These are phyloP conservation scores for Clarireedia monteithiana DNA, from an alignment of 2,329 filamentous ascomycete genomes.

Conservation along the genomic window DNA sequence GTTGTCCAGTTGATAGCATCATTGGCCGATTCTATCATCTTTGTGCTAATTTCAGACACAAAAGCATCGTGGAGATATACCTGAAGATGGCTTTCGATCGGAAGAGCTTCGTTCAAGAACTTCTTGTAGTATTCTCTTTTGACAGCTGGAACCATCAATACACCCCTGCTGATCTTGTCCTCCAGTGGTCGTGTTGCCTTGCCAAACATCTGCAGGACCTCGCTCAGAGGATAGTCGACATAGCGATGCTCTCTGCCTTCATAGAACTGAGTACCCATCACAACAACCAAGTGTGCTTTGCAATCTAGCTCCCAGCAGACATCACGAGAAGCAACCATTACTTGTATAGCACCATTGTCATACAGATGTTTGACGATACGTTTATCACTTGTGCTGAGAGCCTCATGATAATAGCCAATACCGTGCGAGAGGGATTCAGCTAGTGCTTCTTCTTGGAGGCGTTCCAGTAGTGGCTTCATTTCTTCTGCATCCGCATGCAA, in stretches of 20 bases:
- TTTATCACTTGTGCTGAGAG: constrained; percentile 80
- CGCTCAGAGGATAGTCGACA: constrained; percentile 88
- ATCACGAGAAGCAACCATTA: constrained; percentile 70
- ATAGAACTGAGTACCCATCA: constrained; percentile 98
- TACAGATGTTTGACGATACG: constrained; percentile 91
- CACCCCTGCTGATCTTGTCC: constrained; percentile 77
- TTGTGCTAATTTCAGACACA: constrained; percentile 92
- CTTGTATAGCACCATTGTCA: constrained; percentile 62
- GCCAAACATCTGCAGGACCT: constrained; percentile 96
- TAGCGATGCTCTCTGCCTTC: constrained; percentile 96
- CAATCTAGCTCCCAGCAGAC: constrained; percentile 93
- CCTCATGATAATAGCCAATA: constrained; percentile 96
- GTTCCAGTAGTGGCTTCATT: constrained; percentile 71
- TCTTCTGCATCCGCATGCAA: constrained; percentile 77
- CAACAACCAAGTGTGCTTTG: constrained; percentile 81
- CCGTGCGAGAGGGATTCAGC: constrained; percentile 88
- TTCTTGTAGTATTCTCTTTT: constrained; percentile 99
- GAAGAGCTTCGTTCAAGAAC: constrained; percentile 91
- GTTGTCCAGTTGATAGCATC: constrained; percentile 98
- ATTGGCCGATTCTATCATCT: constrained; percentile 90
- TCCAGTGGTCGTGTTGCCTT: constrained; percentile 74
- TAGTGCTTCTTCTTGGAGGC: constrained; percentile 77
- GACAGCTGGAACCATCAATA: constrained; percentile 92
- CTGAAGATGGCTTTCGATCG: constrained; percentile 90
- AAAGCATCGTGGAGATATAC: constrained; percentile 92